These are phyloP conservation scores for Comarum palustre DNA, from an alignment of 306 rosid species.

Conservation along the genomic window DNA sequence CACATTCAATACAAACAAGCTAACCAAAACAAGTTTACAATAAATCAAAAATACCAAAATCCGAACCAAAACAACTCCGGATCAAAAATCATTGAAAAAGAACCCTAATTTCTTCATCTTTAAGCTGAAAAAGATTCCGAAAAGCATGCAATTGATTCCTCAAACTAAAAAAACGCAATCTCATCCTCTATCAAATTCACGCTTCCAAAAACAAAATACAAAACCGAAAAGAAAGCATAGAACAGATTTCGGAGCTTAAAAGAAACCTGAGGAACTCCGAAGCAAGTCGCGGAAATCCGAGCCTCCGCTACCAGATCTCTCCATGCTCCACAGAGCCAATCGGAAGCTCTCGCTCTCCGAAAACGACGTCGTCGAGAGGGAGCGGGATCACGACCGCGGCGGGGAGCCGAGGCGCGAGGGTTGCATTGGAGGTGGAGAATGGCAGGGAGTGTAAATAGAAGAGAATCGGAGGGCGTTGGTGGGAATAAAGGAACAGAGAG, in stretches of 20 bases:
- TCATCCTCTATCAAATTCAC: not conserved
- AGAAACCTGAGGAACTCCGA: constrained; percentile 22
- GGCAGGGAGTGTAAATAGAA: not conserved
- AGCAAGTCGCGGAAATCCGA: constrained; percentile 20
- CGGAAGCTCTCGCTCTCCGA: not conserved
- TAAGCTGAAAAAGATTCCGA: not conserved
- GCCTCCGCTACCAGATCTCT: constrained; percentile 30
- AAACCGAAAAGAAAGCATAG: too few species aligned
- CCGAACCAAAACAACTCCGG: not conserved
- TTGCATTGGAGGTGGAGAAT: not conserved
- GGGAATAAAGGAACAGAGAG: not conserved
- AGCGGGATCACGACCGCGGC: not conserved
- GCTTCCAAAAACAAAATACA: not conserved
- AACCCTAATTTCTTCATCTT: constrained; percentile 5
- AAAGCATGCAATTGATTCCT: constrained; percentile 9
- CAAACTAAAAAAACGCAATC: not conserved
- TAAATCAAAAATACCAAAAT: not conserved
- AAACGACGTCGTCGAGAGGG: not conserved
- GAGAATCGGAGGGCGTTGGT: not conserved
- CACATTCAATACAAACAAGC: not conserved
- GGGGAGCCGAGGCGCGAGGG: not conserved
- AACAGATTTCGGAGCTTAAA: constrained; percentile 7
- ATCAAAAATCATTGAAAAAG: not conserved
- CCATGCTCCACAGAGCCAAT: constrained; percentile 9
- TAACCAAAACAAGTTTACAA: not conserved